A percentile compares a stretch with the other conserved stretches of the same genome.
phyloP scores from a whole-genome alignment of 1,139 yeast genomes.

The Geotrichum aggregatum region DNA sequence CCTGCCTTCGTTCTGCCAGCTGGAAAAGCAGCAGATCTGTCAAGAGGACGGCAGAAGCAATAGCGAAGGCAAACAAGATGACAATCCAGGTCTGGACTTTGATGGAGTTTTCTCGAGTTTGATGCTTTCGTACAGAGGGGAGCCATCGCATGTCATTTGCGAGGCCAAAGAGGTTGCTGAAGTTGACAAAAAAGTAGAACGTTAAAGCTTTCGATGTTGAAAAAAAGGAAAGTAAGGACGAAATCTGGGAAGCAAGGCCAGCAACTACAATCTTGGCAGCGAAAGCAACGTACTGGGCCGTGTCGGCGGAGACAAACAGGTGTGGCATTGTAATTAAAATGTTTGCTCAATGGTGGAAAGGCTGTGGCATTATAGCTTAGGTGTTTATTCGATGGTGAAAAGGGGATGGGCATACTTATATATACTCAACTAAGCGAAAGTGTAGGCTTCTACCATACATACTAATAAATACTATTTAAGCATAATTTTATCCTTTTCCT shows the following conservation, averaged over 20 bases:
- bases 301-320: too few relatives aligned
- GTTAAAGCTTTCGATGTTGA: constrained; percentile 8
- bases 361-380: too few relatives aligned
- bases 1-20: too few relatives aligned
- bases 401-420: too few relatives aligned
- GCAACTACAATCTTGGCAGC: constrained; percentile 11
- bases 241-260: neutral
- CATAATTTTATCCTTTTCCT: too few relatives aligned
- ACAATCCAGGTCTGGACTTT: too few relatives aligned
- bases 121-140: constrained; percentile 8
- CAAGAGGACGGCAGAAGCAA: neutral
- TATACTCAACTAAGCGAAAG: too few relatives aligned
- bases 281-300: constrained; percentile 3
- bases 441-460: too few relatives aligned
- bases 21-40: constrained; percentile 6
- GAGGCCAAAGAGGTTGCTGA: constrained; percentile 1
- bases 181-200: constrained; percentile 6
- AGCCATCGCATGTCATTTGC: constrained; percentile 6
- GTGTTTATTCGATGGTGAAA: too few relatives aligned
- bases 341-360: too few relatives aligned
- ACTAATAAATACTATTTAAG: too few relatives aligned
- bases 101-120: neutral
- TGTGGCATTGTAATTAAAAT: neutral
- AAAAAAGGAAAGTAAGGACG: constrained; percentile 3
- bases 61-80: neutral